Conservation (phyloP, 768 basidiomycete genomes). For the Rhizopogon rudus region DNA sequence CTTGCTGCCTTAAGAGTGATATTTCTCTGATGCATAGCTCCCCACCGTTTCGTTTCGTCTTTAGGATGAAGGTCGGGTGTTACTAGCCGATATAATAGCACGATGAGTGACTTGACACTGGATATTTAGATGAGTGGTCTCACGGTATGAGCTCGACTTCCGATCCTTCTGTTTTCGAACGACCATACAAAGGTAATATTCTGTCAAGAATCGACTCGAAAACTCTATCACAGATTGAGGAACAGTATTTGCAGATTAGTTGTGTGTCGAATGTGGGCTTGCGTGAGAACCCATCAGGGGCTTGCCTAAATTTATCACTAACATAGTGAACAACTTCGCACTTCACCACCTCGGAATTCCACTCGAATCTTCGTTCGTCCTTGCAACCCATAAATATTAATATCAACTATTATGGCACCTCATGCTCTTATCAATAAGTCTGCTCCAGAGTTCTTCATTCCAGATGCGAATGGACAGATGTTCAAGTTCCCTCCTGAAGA, state of each 20-base stretch:
- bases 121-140: neutral
- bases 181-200: neutral
- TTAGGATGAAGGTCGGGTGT: neutral
- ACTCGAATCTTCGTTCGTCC: neutral
- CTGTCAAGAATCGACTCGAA: neutral
- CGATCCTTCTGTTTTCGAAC: neutral
- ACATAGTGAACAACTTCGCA: neutral
- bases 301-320: constrained; percentile 6
- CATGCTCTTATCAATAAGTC: constrained; percentile 55
- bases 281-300: constrained; percentile 1
- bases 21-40: neutral
- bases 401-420: constrained; percentile 31
- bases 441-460: constrained; percentile 64
- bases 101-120: neutral
- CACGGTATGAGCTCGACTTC: neutral
- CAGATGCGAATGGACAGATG: constrained; percentile 54
- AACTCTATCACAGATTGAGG: constrained; percentile 4
- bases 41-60: neutral
- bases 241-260: neutral
- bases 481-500: constrained; percentile 58
- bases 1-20: neutral
- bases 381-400: neutral
- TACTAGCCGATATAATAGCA: neutral
- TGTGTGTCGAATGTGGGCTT: neutral
- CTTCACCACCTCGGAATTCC: neutral